phyloP scores from a whole-genome alignment of 495 filamentous ascomycete genomes.

The Xylaria grammica region DNA sequence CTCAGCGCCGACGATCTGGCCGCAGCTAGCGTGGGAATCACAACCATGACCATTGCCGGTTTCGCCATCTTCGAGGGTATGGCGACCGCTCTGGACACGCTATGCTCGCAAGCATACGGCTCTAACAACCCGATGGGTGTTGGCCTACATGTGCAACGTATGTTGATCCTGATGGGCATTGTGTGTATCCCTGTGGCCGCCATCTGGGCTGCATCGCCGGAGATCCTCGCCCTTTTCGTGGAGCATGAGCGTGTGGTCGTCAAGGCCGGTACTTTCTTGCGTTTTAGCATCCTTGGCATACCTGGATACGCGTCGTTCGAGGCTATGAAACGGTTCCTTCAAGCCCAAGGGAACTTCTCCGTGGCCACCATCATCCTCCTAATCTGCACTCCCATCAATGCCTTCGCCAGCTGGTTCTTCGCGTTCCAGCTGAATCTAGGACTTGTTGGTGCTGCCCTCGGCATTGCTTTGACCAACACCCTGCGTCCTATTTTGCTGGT shows the following conservation, averaged over 20 bases:
- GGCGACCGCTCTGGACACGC: conserved; percentile 74
- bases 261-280: conserved; percentile 70
- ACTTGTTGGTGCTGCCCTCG: conserved; percentile 65
- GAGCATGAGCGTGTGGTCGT: conserved; percentile 62
- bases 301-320: conserved; percentile 76
- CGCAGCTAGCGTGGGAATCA: conserved; percentile 50
- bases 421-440: conserved; percentile 66
- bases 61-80: conserved; percentile 75
- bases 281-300: conserved; percentile 67
- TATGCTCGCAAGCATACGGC: conserved; percentile 79
- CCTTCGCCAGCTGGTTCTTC: conserved; percentile 73
- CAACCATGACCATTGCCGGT: conserved; percentile 66
- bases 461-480: conserved; percentile 57
- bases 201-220: conserved; percentile 67
- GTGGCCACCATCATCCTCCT: conserved; percentile 70
- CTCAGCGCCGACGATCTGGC: conserved; percentile 69
- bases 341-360: conserved; percentile 74
- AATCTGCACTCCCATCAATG: conserved; percentile 73
- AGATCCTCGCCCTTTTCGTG: conserved; percentile 65
- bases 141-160: conserved; percentile 73
- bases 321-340: conserved; percentile 72
- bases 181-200: conserved; percentile 68
- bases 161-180: conserved; percentile 67
- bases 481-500: conserved; percentile 58
- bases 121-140: conserved; percentile 71